Evolutionary conservation across 2,329 filamentous ascomycete species (phyloP).

Genomic region (Alternaria metachromatica): DNA sequence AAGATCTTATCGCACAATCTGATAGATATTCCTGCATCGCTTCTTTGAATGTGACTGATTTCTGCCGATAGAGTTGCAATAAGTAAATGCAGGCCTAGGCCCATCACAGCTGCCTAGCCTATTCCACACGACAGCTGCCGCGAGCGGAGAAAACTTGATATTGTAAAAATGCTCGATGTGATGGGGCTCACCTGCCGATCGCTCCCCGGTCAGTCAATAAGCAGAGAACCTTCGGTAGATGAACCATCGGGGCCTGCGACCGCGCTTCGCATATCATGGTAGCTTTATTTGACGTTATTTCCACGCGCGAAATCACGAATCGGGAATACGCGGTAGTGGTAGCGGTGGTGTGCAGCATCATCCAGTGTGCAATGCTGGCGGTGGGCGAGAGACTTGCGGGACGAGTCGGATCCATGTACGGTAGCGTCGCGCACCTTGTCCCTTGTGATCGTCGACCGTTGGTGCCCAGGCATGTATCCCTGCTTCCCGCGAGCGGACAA

Average conservation of each 20-base stretch:
- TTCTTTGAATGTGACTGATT: neutral
- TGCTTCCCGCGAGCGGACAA: slow-evolving; percentile 37
- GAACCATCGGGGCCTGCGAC: neutral
- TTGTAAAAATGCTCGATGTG: slow-evolving; percentile 27
- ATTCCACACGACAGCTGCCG: slow-evolving; percentile 15
- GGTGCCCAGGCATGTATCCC: slow-evolving; percentile 35
- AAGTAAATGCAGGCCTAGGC: slow-evolving; percentile 9
- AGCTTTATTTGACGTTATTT: slow-evolving; percentile 1
- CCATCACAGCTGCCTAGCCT: slow-evolving; percentile 14
- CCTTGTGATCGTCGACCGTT: slow-evolving; percentile 44
- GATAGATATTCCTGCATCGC: slow-evolving; percentile 1
- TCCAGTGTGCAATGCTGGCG: slow-evolving; percentile 9
- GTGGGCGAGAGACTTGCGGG: slow-evolving; percentile 29
- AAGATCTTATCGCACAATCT: slow-evolving; percentile 10
- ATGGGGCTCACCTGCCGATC: slow-evolving; percentile 34
- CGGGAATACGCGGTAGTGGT: slow-evolving; percentile 17
- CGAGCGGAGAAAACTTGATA: slow-evolving; percentile 19
- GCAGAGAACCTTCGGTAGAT: slow-evolving; percentile 5
- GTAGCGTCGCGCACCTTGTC: slow-evolving; percentile 36
- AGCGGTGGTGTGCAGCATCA: slow-evolving; percentile 23
- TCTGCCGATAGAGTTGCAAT: slow-evolving; percentile 5
- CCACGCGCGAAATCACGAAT: slow-evolving; percentile 20
- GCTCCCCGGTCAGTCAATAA: slow-evolving; percentile 22
- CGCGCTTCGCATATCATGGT: neutral
- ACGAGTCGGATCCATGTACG: slow-evolving; percentile 42